Base-by-base conservation (phyloP, 2,329 filamentous ascomycete species). In the Colletotrichum sp. region DNA sequence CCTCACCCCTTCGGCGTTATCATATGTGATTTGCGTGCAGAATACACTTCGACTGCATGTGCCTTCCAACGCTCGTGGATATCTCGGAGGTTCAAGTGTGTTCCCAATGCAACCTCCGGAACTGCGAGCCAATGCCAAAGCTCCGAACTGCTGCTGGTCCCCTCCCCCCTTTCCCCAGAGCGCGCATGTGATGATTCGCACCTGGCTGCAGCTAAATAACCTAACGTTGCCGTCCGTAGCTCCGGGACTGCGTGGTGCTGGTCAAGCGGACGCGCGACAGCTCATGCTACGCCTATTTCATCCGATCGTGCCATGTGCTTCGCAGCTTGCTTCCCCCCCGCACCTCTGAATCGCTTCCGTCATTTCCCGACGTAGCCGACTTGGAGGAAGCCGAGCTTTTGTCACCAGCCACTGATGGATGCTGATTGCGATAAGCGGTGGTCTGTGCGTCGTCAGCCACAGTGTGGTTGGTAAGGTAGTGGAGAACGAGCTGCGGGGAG, bases 351-450 rank as follows among this genome's bases (percentile, higher is more conserved):
- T 12, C 63, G 2, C 63, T 69, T 75, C 73, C 73, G 73, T 75
- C 69, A 69, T 73, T 73, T 73, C 73, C 73, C 73, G 73, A 75
- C 6, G 71, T 55, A 73, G 63, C 58, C 73, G 69, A 62, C 61
- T 71, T 10, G 43, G 34, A 43, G 14, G 4, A 58, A 30, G 12
- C 55, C 48, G 24, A 56, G 43, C 34, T 26, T 24, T 34, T 36
- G 2, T 0, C 43, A 48, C 24, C 16, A 68, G 73, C 73, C 72
- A 72, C 55, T 4, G 5, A 62, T 48, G 16, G 10, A 14, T 48
- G 26, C 18, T 21, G 38, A n/a, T 7, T 48, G 38, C 38, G 38
- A 48, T 13, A 48, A 48, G 10, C 18, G 0, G 43, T 48, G 38
- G 38, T 48, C 38, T 48, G 38, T 48, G 38, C 38, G 9, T 0